Conservation (phyloP, 1,284 basidiomycete species). For the Irpex sp. region DNA sequence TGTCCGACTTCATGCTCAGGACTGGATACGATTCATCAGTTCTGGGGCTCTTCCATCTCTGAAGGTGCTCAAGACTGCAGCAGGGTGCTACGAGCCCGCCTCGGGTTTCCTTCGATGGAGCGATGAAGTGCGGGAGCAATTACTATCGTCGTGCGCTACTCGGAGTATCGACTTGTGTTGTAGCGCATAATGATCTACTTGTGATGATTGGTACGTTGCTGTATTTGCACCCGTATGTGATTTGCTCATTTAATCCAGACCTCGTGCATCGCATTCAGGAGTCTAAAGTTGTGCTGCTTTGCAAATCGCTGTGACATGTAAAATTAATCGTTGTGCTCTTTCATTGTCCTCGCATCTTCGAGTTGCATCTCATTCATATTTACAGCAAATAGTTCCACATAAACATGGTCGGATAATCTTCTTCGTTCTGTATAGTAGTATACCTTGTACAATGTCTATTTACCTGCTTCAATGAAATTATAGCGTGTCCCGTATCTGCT, state of each 20-base stretch:
- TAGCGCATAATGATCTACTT: no score
- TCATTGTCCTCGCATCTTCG: neutral
- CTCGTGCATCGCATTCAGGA: no score
- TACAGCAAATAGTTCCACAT: neutral
- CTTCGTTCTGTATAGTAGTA: no score
- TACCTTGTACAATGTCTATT: no score
- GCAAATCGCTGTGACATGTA: neutral
- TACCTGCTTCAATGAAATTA: no score
- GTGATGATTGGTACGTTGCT: neutral
- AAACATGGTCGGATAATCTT: neutral
- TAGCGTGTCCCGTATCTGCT: no score
- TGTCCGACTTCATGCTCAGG: constrained; percentile 30
- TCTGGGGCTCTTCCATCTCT: constrained; percentile 33
- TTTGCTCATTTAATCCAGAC: no score
- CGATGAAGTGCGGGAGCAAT: constrained; percentile 17
- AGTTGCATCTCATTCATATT: no score
- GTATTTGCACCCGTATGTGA: no score
- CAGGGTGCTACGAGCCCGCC: constrained; percentile 37
- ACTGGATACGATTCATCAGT: constrained; percentile 39
- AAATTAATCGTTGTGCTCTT: neutral
- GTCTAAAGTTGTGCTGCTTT: no score
- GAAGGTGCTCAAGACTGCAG: constrained; percentile 33
- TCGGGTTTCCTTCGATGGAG: constrained; percentile 34
- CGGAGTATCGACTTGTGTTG: neutral
- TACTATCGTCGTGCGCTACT: constrained; percentile 24